Percentiles rank a stretch among this genome's conserved stretches.
These are phyloP conservation scores for Xanthoconium separans DNA, from an alignment of 1,284 basidiomycete genomes.

Conservation along the genomic window DNA sequence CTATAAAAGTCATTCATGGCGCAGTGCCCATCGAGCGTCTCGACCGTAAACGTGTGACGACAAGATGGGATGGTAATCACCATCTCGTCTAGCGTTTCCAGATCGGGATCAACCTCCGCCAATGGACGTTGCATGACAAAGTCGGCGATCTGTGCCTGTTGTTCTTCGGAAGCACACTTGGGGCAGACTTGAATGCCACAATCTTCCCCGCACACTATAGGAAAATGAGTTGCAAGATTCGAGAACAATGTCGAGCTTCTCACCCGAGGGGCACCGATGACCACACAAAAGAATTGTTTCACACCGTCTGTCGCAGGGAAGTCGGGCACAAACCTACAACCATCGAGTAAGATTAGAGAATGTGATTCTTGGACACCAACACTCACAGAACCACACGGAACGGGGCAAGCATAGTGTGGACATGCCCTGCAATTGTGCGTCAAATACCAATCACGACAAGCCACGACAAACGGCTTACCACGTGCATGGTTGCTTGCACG, in stretches of 20 bases:
- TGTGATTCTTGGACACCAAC: too few species aligned
- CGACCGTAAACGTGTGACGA: conserved; percentile 67
- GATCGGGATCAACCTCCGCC: conserved; percentile 46
- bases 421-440: conserved; percentile 43
- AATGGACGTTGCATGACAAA: conserved; percentile 54
- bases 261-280: conserved; percentile 69
- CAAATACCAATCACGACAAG: not conserved
- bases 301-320: conserved; percentile 67
- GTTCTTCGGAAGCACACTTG: conserved; percentile 44
- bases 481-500: conserved; percentile 60
- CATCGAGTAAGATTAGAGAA: not conserved
- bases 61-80: conserved; percentile 63
- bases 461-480: conserved; percentile 41
- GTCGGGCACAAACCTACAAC: conserved; percentile 58
- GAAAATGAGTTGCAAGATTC: conserved; percentile 1
- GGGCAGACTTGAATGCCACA: conserved; percentile 59
- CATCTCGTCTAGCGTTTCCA: conserved; percentile 46
- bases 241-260: conserved; percentile 7
- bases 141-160: conserved; percentile 51
- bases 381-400: conserved; percentile 72
- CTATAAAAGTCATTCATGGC: conserved; percentile 54
- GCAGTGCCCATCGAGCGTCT: conserved; percentile 65
- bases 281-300: conserved; percentile 49
- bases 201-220: conserved; percentile 65
- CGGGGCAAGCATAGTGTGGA: conserved; percentile 52